Evolutionary conservation across 345 rosid genomes (phyloP), one percentile per base, ranked within the genome.

Genomic region (Hibiscus tridactylites): DNA sequence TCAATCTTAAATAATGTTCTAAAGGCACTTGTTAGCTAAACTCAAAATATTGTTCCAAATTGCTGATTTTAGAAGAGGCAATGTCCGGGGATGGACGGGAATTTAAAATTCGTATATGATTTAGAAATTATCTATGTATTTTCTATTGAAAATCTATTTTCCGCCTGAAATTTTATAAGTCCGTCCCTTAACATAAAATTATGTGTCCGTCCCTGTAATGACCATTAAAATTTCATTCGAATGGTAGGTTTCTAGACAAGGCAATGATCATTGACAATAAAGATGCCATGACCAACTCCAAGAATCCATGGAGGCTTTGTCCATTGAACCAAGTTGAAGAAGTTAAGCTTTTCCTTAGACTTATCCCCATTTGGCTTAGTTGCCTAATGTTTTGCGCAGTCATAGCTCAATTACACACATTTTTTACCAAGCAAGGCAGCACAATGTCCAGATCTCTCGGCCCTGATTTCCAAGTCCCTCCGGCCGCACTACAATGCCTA

Each of bases 251-350:
- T 71, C 59, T 94, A 73, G 96, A 94, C 66, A 94, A 91, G 74
- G 97, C 97, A 69, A 85, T 82, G 86, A 78, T 91, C 16, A 75
- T 90, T 0, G 97, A 94, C 78, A 70, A 76, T 28, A 2, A 74
- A 5, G 96, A 91, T 76, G 68, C 70, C 3, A 59, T 83, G 0
- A 78, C 78, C 79, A 71, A 74, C 52, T 24, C 42, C 12, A 86
- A 84, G 75, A 76, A 90, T 72, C 92, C 90, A 2, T 91, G 98
- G 98, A 78, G 92, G 62, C 83, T 94, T 17, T 91, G 98, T 81
- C 59, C 96, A 0, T 72, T 84, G 65, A 88, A 81, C 81, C 95
- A 91, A 81, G 96, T 94, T 31, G 98, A 94, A 81, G 92, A 94
- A 88, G 91, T 88, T 52, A 94, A 94, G 77, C 88, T 85, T 31